Percentiles rank a stretch among this genome's conserved stretches.
Conservation (phyloP, 768 basidiomycete genomes). For the Nidularia pulvinata region DNA sequence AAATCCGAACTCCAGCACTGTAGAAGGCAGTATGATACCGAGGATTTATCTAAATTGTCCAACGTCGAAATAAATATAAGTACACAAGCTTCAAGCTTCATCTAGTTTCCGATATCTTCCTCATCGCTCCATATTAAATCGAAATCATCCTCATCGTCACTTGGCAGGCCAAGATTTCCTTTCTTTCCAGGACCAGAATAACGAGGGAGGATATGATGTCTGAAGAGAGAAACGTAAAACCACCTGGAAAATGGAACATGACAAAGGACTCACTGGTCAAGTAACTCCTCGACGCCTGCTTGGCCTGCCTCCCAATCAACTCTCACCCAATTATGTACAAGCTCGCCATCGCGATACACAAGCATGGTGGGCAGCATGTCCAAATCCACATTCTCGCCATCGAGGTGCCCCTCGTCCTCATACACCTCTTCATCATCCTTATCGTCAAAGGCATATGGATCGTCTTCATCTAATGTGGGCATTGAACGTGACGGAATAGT, state of each 20-base stretch:
- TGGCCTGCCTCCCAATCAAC: slow-evolving; percentile 84
- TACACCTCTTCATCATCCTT: slow-evolving; percentile 40
- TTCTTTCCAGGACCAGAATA: slow-evolving; percentile 17
- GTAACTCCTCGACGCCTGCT: slow-evolving; percentile 67
- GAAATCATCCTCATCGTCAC: slow-evolving; percentile 53
- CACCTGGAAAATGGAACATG: background rate
- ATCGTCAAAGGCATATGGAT: slow-evolving; percentile 34
- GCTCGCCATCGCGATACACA: slow-evolving; percentile 76
- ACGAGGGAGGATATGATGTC: slow-evolving; percentile 38
- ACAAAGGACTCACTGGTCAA: slow-evolving; percentile 50
- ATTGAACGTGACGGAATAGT: slow-evolving; percentile 6
- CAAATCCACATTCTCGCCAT: slow-evolving; percentile 58
- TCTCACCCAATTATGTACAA: slow-evolving; percentile 89
- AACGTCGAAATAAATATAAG: too few relatives aligned
- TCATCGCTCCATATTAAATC: slow-evolving; percentile 55
- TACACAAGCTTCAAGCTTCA: background rate
- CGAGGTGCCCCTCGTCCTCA: slow-evolving; percentile 32
- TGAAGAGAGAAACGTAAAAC: slow-evolving; percentile 8
- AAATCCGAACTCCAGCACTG: too few relatives aligned
- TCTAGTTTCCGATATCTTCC: slow-evolving; percentile 25
- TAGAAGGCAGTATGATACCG: too few relatives aligned
- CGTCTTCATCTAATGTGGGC: slow-evolving; percentile 41
- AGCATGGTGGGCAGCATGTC: slow-evolving; percentile 82
- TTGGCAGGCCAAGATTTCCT: slow-evolving; percentile 47
- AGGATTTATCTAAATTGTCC: too few relatives aligned